Evolutionary conservation across 2,329 filamentous ascomycete genomes (phyloP).

Genomic region (Huntiella savannae): DNA sequence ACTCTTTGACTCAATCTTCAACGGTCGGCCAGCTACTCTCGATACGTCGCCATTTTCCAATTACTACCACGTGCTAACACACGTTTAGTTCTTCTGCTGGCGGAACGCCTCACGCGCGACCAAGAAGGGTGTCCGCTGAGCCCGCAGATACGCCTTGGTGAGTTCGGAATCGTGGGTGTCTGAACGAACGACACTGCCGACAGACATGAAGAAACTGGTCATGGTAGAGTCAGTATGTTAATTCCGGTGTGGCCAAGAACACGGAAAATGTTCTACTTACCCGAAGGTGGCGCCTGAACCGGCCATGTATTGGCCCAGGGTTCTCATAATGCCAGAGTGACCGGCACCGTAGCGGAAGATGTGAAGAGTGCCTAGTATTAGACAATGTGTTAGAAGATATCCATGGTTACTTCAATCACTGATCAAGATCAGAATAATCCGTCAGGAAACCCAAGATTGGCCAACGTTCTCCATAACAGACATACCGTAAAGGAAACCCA

Average conservation of each 20-base stretch:
- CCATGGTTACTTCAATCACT: conserved; percentile 12
- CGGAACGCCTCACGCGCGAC: conserved; percentile 23
- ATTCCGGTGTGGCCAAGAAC: neutral
- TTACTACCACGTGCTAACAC: no score
- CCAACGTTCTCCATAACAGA: neutral
- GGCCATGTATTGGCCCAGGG: conserved; percentile 89
- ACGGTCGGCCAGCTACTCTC: no score
- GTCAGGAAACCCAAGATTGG: neutral
- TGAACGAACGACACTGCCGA: conserved; percentile 87
- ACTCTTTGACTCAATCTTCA: no score
- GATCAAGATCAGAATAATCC: neutral
- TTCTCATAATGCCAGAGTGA: conserved; percentile 82
- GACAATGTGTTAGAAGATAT: neutral
- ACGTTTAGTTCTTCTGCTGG: neutral
- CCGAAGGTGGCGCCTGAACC: conserved; percentile 91
- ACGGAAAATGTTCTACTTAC: conserved; percentile 28
- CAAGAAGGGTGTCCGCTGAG: conserved; percentile 57
- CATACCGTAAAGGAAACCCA: conserved; percentile 92
- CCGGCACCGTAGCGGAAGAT: conserved; percentile 92
- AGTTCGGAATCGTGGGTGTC: conserved; percentile 67
- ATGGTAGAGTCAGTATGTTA: neutral
- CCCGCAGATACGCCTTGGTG: conserved; percentile 39
- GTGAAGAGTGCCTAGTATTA: conserved; percentile 56
- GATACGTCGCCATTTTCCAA: no score
- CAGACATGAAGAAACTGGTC: conserved; percentile 85